These are phyloP conservation scores for Taphrina betulina DNA, from an alignment of 1,139 yeast species.

Conservation along the genomic window DNA sequence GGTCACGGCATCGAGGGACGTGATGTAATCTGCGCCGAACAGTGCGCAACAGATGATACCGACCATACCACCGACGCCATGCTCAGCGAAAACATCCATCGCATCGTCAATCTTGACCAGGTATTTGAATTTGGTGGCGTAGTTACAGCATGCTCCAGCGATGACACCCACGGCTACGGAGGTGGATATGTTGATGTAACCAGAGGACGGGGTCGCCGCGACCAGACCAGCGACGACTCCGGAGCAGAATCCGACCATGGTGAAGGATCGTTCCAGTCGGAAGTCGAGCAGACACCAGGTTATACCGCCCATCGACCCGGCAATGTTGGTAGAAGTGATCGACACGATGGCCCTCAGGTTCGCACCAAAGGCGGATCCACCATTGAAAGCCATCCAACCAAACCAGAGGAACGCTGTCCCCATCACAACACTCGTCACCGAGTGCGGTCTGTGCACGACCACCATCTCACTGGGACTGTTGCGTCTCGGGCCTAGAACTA, in stretches of 20 bases:
- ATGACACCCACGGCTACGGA: conserved; percentile 79
- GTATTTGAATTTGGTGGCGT: conserved; percentile 83
- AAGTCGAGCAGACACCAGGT: conserved; percentile 90
- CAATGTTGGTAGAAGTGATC: conserved; percentile 83
- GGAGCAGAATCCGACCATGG: conserved; percentile 91
- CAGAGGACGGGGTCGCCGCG: conserved; percentile 94
- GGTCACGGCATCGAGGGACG: conserved; percentile 67
- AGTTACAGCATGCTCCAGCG: conserved; percentile 83
- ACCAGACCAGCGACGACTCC: conserved; percentile 94
- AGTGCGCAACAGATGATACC: conserved; percentile 85
- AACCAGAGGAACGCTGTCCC: conserved; percentile 70
- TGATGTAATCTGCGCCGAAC: conserved; percentile 81
- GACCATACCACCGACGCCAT: conserved; percentile 91
- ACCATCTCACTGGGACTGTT: conserved; percentile 71
- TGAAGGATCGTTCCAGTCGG: conserved; percentile 84
- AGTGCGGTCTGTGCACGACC: conserved; percentile 89
- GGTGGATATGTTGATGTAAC: conserved; percentile 88
- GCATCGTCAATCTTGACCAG: conserved; percentile 83
- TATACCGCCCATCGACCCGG: conserved; percentile 88
- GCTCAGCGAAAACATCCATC: conserved; percentile 93
- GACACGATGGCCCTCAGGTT: conserved; percentile 73
- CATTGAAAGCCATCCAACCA: conserved; percentile 78
- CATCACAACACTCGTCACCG: conserved; percentile 77
- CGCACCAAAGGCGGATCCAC: conserved; percentile 66
- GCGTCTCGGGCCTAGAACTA: conserved; percentile 58